Evolutionary conservation across 2,329 filamentous ascomycete species (phyloP), one percentile per base, ranked within the genome.

Genomic region (Xylariales sp.): DNA sequence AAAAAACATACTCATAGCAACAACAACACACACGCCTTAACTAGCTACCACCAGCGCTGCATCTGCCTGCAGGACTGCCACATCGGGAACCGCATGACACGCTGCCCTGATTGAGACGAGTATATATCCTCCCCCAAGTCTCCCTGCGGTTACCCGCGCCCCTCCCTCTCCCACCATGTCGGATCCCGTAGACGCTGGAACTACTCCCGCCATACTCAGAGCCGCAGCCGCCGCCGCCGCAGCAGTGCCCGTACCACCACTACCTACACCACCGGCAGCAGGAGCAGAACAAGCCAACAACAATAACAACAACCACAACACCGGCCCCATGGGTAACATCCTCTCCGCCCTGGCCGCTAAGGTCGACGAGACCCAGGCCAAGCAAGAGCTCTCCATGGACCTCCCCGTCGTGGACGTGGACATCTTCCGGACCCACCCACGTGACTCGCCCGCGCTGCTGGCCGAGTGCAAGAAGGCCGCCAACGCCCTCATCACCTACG

Each of bases 331-430:
- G 35, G 35, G 35, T 11, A 38, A 29, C 35, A 30, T 38, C 15
- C 18, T 38, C 13, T 38, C 35, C 17, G 20, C 35, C 27, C 30
- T 38, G 35, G 35, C 35, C 34, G 24, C 34, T 12, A 24, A 37
- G 34, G 34, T 25, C 18, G 35, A 38, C 16, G 16, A 15, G 27
- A 28, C 27, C 13, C 27, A 23, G 35, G 17, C 24, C 13, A 31
- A 24, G 15, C 24, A 38, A 25, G 28, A 38, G 18, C 19, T 38
- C 4, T 31, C 35, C 7, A 81, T 81, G 76, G 70, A 79, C 45
- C 68, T 81, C 36, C 76, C 76, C 34, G 60, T 81, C 51, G 63
- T 79, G 53, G 70, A 81, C 60, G 70, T 81, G 23, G 75, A 81
- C 55, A 46, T 74, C 48, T 81, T 76, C 52, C 72, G 74, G 34